Conservation (phyloP, 805 yeast genomes). For the Candida tallmaniae region DNA sequence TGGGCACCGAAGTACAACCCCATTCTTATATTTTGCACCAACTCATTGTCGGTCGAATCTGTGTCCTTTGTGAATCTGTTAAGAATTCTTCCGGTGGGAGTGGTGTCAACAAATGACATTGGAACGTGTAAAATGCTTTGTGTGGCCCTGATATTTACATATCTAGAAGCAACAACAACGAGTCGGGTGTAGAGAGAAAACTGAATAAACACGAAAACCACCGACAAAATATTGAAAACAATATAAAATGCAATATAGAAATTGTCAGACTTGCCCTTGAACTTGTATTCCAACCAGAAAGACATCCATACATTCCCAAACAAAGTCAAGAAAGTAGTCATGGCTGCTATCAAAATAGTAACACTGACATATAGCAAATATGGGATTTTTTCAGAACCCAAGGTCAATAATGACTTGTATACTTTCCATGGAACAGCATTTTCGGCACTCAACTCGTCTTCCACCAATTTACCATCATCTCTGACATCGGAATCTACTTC, state of each 20-base stretch:
- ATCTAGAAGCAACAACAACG: conserved; percentile 41
- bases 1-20: conserved; percentile 49
- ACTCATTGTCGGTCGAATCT: conserved; percentile 74
- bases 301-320: conserved; percentile 77
- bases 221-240: conserved; percentile 48
- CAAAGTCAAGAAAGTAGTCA: conserved; percentile 47
- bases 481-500: conserved; percentile 1
- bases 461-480: conserved; percentile 26
- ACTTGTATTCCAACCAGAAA: conserved; percentile 66
- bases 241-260: conserved; percentile 74
- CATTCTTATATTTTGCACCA: conserved; percentile 63
- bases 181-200: conserved; percentile 45
- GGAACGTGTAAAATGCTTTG: conserved; percentile 65
- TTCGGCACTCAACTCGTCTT: conserved; percentile 31
- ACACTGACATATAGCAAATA: conserved; percentile 12
- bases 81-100: conserved; percentile 82
- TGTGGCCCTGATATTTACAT: conserved; percentile 58
- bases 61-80: conserved; percentile 87
- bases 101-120: conserved; percentile 75
- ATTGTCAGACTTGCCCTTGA: conserved; percentile 39
- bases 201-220: conserved; percentile 38
- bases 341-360: conserved; percentile 17
- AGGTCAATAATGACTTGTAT: conserved; percentile 28
- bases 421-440: conserved; percentile 34
- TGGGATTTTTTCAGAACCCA: conserved; percentile 26